Percentiles rank a stretch among this genome's conserved stretches.
These are phyloP conservation scores for Mollisia scopiformis DNA, from an alignment of 2,329 filamentous ascomycete genomes.

Conservation along the genomic window DNA sequence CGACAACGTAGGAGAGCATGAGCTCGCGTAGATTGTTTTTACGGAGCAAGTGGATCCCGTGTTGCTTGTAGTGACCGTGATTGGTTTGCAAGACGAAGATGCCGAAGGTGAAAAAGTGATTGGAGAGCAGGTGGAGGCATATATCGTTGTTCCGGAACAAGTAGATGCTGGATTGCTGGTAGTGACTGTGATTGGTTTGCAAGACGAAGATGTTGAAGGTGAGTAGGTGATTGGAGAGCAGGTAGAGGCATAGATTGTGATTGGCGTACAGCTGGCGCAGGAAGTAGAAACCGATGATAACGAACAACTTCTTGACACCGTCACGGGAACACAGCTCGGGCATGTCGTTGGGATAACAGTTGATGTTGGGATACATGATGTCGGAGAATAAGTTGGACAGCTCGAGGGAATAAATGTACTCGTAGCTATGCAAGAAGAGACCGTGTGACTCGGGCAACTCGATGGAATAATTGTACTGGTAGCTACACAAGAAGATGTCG, in stretches of 20 bases:
- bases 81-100: neutral
- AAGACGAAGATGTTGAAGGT: neutral
- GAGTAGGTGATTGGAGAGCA: conserved; percentile 4
- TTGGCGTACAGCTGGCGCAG: no score
- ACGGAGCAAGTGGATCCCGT: neutral
- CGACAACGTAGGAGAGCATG: neutral
- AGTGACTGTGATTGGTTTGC: conserved; percentile 1
- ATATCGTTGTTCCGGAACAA: neutral
- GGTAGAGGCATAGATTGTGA: no score
- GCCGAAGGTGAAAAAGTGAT: neutral
- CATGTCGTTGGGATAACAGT: conserved; percentile 6
- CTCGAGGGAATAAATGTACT: no score
- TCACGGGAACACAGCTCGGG: neutral
- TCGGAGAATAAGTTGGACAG: no score
- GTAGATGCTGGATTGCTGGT: neutral
- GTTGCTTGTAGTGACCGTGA: neutral
- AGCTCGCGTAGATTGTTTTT: neutral
- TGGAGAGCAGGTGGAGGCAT: conserved; percentile 1
- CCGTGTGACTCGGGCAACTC: no score
- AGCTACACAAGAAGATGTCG: no score
- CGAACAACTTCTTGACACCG: conserved; percentile 2
- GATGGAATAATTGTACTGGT: no score
- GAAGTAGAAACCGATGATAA: no score
- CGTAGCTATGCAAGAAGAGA: no score
- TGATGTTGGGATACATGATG: neutral